Base-by-base conservation (phyloP, 306 rosid genomes). In the Lithocarpus polystachyus region DNA sequence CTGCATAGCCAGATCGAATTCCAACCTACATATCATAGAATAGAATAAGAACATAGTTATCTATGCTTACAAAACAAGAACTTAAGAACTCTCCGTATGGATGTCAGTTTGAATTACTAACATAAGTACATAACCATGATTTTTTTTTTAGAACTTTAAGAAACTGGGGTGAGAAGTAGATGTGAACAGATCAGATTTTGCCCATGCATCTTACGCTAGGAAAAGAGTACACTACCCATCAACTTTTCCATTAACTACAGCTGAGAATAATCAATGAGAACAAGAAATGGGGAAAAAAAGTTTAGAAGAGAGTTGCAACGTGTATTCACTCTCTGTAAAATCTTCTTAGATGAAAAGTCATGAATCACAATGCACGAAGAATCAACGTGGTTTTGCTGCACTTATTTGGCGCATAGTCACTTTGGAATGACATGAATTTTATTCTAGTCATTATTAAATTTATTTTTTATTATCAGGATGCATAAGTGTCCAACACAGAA, bases 1-100 rank as follows among this genome's bases (percentile, higher is more conserved):
- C 84, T 91, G 94, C 97, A 95, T 89, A 73, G 99, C 97, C 87
- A 95, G 89, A 90, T 95, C 99, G 87, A 93, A 95, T 86, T 95
- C 99, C 88, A 95, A 87, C 86, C 99, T 93, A 85, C 83, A 75
- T 73, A 85, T 78, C 14, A 24, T 22, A 35, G 13, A 82, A 24
- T 22, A 35, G 9, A 82, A 79, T 6, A 57, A 15, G 6, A 48
- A 48, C 17, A 48, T 48, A 48, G 18, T 75, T 64, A 45, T 19
- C 37, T 67, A 67, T 35, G 52, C 72, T 33, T 35, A 67, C n/a
- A 35, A 33, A 33, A 67, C n/a, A 24, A 67, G 6, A 67, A 35
- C 71, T 33, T 8, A 24, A 67, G 3, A 67, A 35, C 26, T 33
- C 14, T 67, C 22, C 3, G 3, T 3, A 67, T 9, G 26, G 51